These are phyloP conservation scores for Cladosporium sphaerospermum DNA, from an alignment of 2,329 filamentous ascomycete genomes.

Conservation along the genomic window DNA sequence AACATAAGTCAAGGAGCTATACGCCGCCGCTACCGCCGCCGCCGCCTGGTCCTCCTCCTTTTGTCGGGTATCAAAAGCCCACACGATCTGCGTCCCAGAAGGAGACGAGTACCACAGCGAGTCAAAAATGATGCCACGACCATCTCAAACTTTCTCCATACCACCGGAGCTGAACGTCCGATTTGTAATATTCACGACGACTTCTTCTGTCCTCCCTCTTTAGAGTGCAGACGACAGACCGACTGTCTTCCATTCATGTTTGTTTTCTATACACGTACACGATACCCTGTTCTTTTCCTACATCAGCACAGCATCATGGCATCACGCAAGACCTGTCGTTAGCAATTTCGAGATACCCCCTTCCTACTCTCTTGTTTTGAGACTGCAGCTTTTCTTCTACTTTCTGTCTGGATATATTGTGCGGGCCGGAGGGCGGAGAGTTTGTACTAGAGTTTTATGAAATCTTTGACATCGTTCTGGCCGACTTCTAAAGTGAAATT, in stretches of 20 bases:
- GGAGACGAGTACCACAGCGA: not conserved
- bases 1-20: not conserved
- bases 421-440: too few species aligned
- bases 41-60: not conserved
- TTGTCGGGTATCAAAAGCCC: not conserved
- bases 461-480: too few species aligned
- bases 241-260: not conserved
- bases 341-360: not conserved
- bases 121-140: not conserved
- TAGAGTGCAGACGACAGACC: too few species aligned
- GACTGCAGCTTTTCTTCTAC: not conserved
- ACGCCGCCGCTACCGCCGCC: not conserved
- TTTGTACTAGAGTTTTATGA: too few species aligned
- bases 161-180: not conserved
- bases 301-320: not conserved
- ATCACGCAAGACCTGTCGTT: not conserved
- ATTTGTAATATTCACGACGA: not conserved
- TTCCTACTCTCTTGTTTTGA: not conserved
- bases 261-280: not conserved
- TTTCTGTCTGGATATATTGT: too few species aligned
- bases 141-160: not conserved
- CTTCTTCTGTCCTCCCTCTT: not conserved
- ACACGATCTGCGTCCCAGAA: not conserved
- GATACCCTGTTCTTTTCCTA: not conserved
- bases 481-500: too few species aligned